Evolutionary conservation across 2,329 filamentous ascomycete species (phyloP).

Genomic region (Penicillium sp.): DNA sequence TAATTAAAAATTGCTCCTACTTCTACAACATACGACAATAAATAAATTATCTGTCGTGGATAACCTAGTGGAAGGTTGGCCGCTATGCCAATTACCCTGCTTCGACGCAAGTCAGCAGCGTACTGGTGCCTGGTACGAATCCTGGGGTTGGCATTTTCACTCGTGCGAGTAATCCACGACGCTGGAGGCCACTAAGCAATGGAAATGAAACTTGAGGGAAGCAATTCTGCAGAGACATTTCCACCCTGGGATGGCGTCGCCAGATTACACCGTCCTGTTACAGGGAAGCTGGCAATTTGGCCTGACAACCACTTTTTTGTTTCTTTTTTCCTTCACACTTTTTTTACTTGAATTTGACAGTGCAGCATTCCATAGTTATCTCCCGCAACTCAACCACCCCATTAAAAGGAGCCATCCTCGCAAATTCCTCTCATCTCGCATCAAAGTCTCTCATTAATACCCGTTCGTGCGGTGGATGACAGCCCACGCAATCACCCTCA

Average conservation of each 20-base stretch:
- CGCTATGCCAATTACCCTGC: slow-evolving; percentile 38
- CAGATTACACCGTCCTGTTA: slow-evolving; percentile 50
- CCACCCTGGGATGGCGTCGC: slow-evolving; percentile 54
- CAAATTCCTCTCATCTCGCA: no score
- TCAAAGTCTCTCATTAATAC: no score
- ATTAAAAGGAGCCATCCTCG: no score
- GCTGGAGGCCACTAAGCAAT: slow-evolving; percentile 53
- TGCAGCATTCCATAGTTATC: no score
- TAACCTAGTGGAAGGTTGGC: slow-evolving; percentile 41
- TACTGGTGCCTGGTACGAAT: slow-evolving; percentile 54
- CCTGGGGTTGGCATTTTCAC: slow-evolving; percentile 51
- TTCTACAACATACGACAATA: no score
- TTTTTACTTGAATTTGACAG: background rate
- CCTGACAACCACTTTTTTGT: slow-evolving; percentile 35
- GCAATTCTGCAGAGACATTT: slow-evolving; percentile 57
- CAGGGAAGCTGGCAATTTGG: slow-evolving; percentile 37
- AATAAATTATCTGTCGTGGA: slow-evolving; percentile 38
- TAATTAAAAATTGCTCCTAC: no score
- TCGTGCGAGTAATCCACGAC: slow-evolving; percentile 55
- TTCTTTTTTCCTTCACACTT: slow-evolving; percentile 26
- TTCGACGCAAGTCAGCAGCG: slow-evolving; percentile 35
- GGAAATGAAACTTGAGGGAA: slow-evolving; percentile 55
- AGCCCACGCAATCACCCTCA: no score
- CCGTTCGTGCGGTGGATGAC: no score
- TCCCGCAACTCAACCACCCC: no score